Percentiles rank a stretch among this genome's conserved stretches.
phyloP scores from a whole-genome alignment of 1,139 yeast genomes.

The Pichia sp. region DNA sequence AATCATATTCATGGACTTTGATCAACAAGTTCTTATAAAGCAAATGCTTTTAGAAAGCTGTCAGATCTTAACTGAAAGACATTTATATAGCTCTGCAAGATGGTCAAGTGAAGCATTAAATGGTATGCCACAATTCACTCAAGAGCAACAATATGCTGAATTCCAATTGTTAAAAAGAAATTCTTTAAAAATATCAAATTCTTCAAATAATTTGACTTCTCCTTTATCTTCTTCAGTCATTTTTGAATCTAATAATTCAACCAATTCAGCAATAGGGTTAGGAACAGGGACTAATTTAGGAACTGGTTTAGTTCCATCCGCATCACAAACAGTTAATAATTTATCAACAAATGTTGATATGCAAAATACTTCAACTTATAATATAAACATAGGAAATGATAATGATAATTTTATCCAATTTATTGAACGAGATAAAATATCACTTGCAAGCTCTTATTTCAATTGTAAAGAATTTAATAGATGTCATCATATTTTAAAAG shows the following conservation, averaged over 20 bases:
- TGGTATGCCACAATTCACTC: conserved; percentile 12
- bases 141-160: conserved; percentile 15
- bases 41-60: conserved; percentile 12
- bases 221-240: conserved; percentile 9
- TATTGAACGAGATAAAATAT: conserved; percentile 28
- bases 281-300: neutral
- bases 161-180: conserved; percentile 9
- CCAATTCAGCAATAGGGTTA: conserved; percentile 1
- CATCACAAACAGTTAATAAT: neutral
- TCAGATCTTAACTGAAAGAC: conserved; percentile 9
- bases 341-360: conserved; percentile 1
- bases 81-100: conserved; percentile 13
- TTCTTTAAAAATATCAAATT: neutral
- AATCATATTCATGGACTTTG: conserved; percentile 13
- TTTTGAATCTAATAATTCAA: conserved; percentile 6
- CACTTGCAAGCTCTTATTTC: conserved; percentile 70
- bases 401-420: conserved; percentile 11
- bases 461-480: conserved; percentile 83
- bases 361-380: neutral
- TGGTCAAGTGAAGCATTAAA: conserved; percentile 19
- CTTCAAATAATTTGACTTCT: conserved; percentile 4
- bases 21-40: conserved; percentile 9
- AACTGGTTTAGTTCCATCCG: neutral
- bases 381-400: neutral
- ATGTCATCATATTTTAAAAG: conserved; percentile 54